Conservation (phyloP, 768 basidiomycete species). For the Leccinum arenicola region DNA sequence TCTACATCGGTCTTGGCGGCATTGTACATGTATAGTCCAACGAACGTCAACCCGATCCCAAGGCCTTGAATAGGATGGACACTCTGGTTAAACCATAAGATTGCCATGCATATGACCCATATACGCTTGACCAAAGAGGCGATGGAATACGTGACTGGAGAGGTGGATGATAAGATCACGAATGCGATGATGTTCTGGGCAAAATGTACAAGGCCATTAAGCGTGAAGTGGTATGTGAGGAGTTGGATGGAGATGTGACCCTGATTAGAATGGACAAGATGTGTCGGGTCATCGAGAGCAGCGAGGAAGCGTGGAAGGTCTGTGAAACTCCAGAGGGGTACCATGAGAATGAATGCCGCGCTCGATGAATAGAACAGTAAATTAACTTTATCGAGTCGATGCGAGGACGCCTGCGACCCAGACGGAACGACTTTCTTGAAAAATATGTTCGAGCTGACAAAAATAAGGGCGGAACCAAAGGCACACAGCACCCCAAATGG, state of each 20-base stretch:
- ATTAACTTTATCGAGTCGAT: constrained; percentile 96
- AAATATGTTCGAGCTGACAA: constrained; percentile 97
- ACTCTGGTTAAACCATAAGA: constrained; percentile 91
- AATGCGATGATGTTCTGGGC: constrained; percentile 98
- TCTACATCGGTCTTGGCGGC: constrained; percentile 90
- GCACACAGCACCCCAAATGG: constrained; percentile 87
- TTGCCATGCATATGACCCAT: constrained; percentile 95
- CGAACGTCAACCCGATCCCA: constrained; percentile 89
- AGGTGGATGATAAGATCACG: constrained; percentile 91
- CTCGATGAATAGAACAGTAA: constrained; percentile 91
- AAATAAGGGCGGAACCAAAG: constrained; percentile 94
- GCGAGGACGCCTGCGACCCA: constrained; percentile 46
- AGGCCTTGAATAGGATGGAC: constrained; percentile 82
- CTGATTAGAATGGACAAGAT: constrained; percentile 44
- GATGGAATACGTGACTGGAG: constrained; percentile 98
- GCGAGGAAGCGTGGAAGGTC: constrained; percentile 73
- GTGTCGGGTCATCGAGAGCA: constrained; percentile 36
- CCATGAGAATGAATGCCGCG: constrained; percentile 94
- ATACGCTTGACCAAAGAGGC: constrained; percentile 98
- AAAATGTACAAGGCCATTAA: constrained; percentile 96
- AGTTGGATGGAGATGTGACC: constrained; percentile 54
- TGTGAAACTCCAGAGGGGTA: constrained; percentile 91
- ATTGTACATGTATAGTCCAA: constrained; percentile 95
- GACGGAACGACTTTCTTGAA: constrained; percentile 97
- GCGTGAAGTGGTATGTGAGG: constrained; percentile 78